Evolutionary conservation across 2,329 filamentous ascomycete species (phyloP), one percentile per base, ranked within the genome.

Genomic region (Penicillium sp.): DNA sequence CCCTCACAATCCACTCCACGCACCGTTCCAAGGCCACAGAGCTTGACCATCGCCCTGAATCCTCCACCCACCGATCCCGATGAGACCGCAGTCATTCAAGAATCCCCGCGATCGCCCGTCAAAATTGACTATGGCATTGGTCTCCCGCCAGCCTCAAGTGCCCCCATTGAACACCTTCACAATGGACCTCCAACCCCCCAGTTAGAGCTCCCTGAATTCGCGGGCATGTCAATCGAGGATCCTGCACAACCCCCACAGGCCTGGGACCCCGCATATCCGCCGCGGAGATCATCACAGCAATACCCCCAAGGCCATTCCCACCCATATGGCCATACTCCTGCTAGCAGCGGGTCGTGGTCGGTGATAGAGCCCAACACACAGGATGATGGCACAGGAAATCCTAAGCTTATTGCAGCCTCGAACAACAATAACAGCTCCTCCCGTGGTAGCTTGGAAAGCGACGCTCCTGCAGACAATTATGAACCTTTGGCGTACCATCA

Each of bases 401-500:
- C 56, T 10, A 64, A 61, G 21, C n/a, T n/a, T n/a, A n/a, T n/a
- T n/a, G n/a, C n/a, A n/a, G n/a, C n/a, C n/a, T n/a, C n/a, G n/a
- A n/a, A n/a, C 2, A 65, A 65, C 42, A 65, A 68, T 31, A 63
- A 67, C 11, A 67, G 62, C 31, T 74, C 72, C 13, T 74, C 73
- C 5, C 67, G 66, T 6, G 69, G 65, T 31, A 76, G 74, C 53
- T 34, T 75, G 36, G 71, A 75, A 42, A 76, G 71, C 47, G 60
- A 65, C 5, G 52, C 67, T 5, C 60, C 63, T 16, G 64, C 70
- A 16, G 73, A 78, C 26, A 61, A 58, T 47, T 77, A 76, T 51
- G 77, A 80, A 47, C 78, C 79, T 23, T 64, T 84, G 42, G 75
- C 81, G 40, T 84, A 82, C 58, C 76, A 79, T 54, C 80, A 84